phyloP scores from a whole-genome alignment of 305 asterid genomes.

The Solanum hybrid region DNA sequence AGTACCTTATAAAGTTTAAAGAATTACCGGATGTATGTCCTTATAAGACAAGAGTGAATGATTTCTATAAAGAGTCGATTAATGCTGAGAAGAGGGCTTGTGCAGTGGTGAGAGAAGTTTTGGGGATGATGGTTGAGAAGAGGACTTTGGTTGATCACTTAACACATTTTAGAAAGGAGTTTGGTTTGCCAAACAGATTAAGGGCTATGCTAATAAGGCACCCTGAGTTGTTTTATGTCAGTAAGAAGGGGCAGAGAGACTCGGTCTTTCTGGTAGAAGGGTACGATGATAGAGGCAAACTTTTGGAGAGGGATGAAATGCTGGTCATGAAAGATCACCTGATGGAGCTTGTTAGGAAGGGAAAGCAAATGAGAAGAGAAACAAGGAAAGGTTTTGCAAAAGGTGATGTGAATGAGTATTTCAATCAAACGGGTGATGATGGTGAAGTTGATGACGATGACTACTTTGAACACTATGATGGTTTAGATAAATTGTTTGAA shows the following conservation, averaged over 20 bases:
- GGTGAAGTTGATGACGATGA: constrained; percentile 14
- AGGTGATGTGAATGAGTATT: constrained; percentile 3
- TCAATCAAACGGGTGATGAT: not conserved
- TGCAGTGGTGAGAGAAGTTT: constrained; percentile 72
- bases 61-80: constrained; percentile 46
- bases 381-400: constrained; percentile 25
- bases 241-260: constrained; percentile 80
- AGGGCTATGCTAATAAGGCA: constrained; percentile 91
- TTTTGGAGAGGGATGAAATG: constrained; percentile 16
- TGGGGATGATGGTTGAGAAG: constrained; percentile 80
- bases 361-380: constrained; percentile 66
- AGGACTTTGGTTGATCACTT: constrained; percentile 85
- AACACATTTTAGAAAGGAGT: constrained; percentile 87
- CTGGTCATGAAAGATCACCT: constrained; percentile 46
- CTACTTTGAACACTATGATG: constrained; percentile 42
- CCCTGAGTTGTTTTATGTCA: constrained; percentile 87
- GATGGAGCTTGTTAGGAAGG: constrained; percentile 54
- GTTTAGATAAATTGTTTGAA: constrained; percentile 67
- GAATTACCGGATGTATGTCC: constrained; percentile 71
- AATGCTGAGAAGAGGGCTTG: constrained; percentile 93
- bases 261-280: constrained; percentile 88
- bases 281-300: constrained; percentile 46
- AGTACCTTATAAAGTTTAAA: constrained; percentile 54
- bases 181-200: constrained; percentile 73
- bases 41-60: constrained; percentile 39